Evolutionary conservation across 495 filamentous ascomycete genomes (phyloP).

Genomic region (Polyplosphaeria fusca): DNA sequence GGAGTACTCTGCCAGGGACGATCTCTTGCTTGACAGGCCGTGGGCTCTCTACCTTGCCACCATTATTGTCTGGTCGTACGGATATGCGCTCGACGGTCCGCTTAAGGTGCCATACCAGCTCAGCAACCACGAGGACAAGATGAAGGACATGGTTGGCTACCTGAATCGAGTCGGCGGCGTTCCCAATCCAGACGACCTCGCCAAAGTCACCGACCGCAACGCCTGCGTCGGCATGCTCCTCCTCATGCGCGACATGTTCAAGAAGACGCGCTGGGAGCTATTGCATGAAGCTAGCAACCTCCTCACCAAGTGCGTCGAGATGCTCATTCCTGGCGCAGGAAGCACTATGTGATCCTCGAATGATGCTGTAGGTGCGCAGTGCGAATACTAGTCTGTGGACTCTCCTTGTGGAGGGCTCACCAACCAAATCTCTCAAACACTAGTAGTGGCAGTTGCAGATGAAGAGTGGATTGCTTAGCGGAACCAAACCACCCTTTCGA

Average conservation of each 20-base stretch:
- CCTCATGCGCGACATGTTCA: slow-evolving; percentile 77
- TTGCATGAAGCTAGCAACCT: slow-evolving; percentile 79
- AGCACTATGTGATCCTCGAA: too few relatives aligned
- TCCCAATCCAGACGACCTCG: slow-evolving; percentile 76
- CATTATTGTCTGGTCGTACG: slow-evolving; percentile 93
- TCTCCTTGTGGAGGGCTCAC: too few relatives aligned
- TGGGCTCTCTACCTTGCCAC: slow-evolving; percentile 97
- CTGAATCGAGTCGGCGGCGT: slow-evolving; percentile 71
- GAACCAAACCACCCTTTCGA: too few relatives aligned
- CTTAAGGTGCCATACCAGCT: slow-evolving; percentile 55
- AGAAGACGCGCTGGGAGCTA: slow-evolving; percentile 84
- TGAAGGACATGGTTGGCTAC: slow-evolving; percentile 75
- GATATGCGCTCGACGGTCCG: slow-evolving; percentile 84
- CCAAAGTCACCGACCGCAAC: slow-evolving; percentile 71
- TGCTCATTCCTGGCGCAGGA: slow-evolving; percentile 42
- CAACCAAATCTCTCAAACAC: too few relatives aligned
- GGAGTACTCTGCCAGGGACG: slow-evolving; percentile 77
- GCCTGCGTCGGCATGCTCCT: slow-evolving; percentile 77
- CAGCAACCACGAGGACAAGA: slow-evolving; percentile 59
- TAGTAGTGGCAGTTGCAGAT: too few relatives aligned
- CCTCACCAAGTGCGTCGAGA: slow-evolving; percentile 73
- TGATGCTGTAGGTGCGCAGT: too few relatives aligned
- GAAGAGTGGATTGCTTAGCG: too few relatives aligned
- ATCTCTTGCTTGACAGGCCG: slow-evolving; percentile 84
- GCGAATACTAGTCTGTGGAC: too few relatives aligned